phyloP scores from a whole-genome alignment of 129 eudicot genomes.

The Helichrysum umbraculigerum region DNA sequence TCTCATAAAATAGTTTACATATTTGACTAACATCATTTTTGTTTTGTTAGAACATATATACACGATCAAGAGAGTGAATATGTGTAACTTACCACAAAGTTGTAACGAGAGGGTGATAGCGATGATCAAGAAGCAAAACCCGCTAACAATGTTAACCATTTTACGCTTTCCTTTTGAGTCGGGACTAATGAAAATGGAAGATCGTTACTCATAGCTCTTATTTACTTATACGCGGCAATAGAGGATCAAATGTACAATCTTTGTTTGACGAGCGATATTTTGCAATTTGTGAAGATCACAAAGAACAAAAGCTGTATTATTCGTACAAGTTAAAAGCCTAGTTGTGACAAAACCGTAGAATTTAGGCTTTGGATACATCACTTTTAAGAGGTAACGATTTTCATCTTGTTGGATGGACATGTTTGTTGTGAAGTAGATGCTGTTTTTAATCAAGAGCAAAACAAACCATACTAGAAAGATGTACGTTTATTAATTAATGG shows the following conservation, averaged over 20 bases:
- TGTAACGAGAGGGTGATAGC: constrained; percentile 5
- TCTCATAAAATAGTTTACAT: background rate
- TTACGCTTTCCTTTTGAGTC: background rate
- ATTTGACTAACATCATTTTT: background rate
- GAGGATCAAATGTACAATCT: background rate
- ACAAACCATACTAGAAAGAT: background rate
- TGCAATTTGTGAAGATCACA: constrained; percentile 27
- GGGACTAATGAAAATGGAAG: background rate
- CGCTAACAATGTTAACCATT: background rate
- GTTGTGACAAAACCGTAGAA: constrained; percentile 25
- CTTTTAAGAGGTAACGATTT: background rate
- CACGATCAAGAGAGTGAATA: background rate
- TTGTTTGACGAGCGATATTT: constrained; percentile 20
- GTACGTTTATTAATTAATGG: no score
- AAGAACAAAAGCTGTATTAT: background rate
- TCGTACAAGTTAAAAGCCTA: constrained; percentile 19
- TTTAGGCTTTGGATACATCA: constrained; percentile 29
- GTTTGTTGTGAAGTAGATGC: background rate
- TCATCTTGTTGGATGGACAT: background rate
- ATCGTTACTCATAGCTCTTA: background rate
- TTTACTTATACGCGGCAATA: constrained; percentile 2
- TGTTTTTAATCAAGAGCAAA: background rate
- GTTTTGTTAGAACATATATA: background rate
- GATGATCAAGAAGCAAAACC: constrained; percentile 25
- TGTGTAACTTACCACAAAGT: constrained; percentile 24